Evolutionary conservation across 306 rosid species (phyloP).

Genomic region (Glycine soja): DNA sequence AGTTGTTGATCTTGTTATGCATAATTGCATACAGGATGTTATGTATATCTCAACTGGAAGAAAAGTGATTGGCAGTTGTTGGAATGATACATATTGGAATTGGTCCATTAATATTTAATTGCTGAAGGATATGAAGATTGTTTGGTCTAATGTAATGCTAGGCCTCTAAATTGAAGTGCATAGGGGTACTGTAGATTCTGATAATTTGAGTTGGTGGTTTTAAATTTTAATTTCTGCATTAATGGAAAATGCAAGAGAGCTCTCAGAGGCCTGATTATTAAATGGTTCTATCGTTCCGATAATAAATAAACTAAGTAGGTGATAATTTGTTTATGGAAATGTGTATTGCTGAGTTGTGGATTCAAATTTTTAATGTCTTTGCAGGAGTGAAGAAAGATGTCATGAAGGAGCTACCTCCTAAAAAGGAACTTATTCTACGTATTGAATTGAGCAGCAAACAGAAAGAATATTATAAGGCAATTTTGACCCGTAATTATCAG

Average conservation of each 20-base stretch:
- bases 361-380: constrained; percentile 46
- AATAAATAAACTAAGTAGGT: constrained; percentile 15
- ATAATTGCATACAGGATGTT: background rate
- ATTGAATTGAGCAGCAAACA: constrained; percentile 93
- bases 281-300: constrained; percentile 29
- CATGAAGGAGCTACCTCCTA: constrained; percentile 98
- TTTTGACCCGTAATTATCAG: constrained; percentile 97
- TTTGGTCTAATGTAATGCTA: constrained; percentile 27
- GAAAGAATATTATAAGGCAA: constrained; percentile 97
- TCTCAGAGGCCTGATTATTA: constrained; percentile 35
- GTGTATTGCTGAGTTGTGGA: constrained; percentile 28
- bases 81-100: constrained; percentile 33
- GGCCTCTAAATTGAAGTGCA: constrained; percentile 24
- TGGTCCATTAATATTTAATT: constrained; percentile 16
- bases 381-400: constrained; percentile 99
- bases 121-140: constrained; percentile 26
- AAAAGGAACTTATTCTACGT: constrained; percentile 95
- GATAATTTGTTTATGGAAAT: constrained; percentile 22
- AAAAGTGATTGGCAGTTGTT: constrained; percentile 38
- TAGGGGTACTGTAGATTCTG: constrained; percentile 26
- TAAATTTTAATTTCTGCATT: constrained; percentile 15
- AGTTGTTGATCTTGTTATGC: constrained; percentile 38
- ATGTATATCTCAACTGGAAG: background rate
- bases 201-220: constrained; percentile 27
- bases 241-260: constrained; percentile 20